Evolutionary conservation across 768 basidiomycete genomes (phyloP), one percentile per base, ranked within the genome.

Genomic region (Mycena capillaripes): DNA sequence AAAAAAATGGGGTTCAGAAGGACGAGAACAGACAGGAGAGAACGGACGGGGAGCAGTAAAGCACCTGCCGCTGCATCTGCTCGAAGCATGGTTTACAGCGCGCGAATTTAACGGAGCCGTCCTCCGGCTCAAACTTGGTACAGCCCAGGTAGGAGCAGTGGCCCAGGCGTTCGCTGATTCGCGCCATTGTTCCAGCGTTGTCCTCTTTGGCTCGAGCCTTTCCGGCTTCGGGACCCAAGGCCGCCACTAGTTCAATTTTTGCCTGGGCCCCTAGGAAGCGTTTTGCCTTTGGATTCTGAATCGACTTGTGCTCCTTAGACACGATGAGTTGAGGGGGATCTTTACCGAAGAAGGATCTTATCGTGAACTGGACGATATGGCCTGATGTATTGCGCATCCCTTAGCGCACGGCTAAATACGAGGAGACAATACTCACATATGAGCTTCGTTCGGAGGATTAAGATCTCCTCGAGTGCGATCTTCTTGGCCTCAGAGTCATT

Each of bases 131-230:
- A 14, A 2, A 27, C 6, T 71, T 61, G 11, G 4, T 2, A 29
- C 74, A 75, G 21, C 67, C 62, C 11, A 66, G 2, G 34, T 67
- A 67, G n/a, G 70, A 69, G 57, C 74, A 75, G 14, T 19, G n/a
- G 16, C 21, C 58, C 10, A 38, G 19, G 44, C 74, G 67, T 36
- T 71, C 57, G 10, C 52, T 38, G n/a, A 34, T 10, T 8, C 57
- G 70, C 1, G 21, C 57, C 19, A 57, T 67, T 1, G 27, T 0
- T 0, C 58, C 48, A 7, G 62, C 48, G 17, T 40, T 42, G 23
- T 69, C 63, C 16, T 46, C 63, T 29, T 44, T 60, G 11, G 19
- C 36, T 4, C 44, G 42, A 7, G 59, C 30, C 23, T 48, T 48
- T 3, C 59, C 65, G 8, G 42, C 71, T 0, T 48, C 44, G n/a